A percentile compares a stretch with the other conserved stretches of the same genome.
phyloP scores from a whole-genome alignment of 306 rosid species.

The Vigna angularis region DNA sequence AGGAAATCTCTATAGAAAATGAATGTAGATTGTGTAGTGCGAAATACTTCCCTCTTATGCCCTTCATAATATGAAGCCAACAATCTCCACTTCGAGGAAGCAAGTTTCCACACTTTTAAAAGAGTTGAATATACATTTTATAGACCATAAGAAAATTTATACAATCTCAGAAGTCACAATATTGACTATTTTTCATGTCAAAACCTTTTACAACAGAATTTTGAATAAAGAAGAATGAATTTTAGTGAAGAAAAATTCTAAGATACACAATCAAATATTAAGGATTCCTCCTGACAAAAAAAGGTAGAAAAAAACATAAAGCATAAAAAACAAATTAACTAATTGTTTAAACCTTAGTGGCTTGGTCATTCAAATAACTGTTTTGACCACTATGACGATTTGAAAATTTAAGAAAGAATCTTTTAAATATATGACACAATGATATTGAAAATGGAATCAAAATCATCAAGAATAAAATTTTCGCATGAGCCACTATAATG shows the following conservation, averaged over 20 bases:
- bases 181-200: background rate
- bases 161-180: slow-evolving; percentile 7
- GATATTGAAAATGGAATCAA: background rate
- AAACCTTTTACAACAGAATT: background rate
- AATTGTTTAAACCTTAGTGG: background rate
- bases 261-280: background rate
- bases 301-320: background rate
- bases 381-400: background rate
- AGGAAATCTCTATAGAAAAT: background rate
- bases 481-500: background rate
- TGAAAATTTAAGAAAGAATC: slow-evolving; percentile 22
- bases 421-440: background rate
- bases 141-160: background rate
- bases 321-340: background rate
- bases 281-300: background rate
- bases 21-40: background rate
- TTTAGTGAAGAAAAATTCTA: background rate
- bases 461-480: background rate
- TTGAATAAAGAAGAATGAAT: background rate
- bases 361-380: slow-evolving; percentile 13
- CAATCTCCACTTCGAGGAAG: slow-evolving; percentile 10
- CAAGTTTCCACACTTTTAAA: slow-evolving; percentile 2
- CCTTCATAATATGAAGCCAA: slow-evolving; percentile 7
- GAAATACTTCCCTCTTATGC: slow-evolving; percentile 12
- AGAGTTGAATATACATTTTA: slow-evolving; percentile 4